These are phyloP conservation scores for Ramalina peruviana DNA, from an alignment of 495 filamentous ascomycete genomes.

Conservation along the genomic window DNA sequence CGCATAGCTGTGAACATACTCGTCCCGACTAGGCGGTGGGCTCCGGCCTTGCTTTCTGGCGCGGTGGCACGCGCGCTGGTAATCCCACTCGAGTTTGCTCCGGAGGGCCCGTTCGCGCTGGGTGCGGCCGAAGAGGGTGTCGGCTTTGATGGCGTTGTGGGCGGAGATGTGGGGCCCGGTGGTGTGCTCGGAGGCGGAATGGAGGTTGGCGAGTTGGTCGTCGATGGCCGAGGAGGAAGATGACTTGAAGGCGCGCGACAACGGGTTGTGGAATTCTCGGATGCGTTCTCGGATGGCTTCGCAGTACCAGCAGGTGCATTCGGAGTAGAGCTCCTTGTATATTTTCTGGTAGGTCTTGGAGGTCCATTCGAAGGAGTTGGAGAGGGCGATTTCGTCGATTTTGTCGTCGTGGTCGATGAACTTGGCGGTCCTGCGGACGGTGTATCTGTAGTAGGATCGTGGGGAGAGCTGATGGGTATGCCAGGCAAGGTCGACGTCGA, in stretches of 20 bases:
- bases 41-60: conserved; percentile 44
- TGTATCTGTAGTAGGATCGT: conserved; percentile 44
- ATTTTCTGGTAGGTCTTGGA: conserved; percentile 49
- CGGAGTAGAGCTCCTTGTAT: conserved; percentile 53
- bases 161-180: conserved; percentile 22
- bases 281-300: conserved; percentile 65
- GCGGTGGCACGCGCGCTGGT: conserved; percentile 46
- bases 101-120: conserved; percentile 16
- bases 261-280: too few species aligned
- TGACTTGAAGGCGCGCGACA: conserved; percentile 11
- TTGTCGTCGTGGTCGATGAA: conserved; percentile 85
- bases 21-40: conserved; percentile 29
- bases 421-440: conserved; percentile 14
- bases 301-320: conserved; percentile 88
- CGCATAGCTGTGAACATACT: conserved; percentile 37
- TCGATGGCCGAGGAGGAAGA: conserved; percentile 17
- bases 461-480: conserved; percentile 52
- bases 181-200: conserved; percentile 25
- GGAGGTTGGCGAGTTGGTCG: conserved; percentile 38
- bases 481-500: conserved; percentile 85
- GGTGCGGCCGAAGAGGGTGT: background rate
- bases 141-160: conserved; percentile 7
- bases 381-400: conserved; percentile 49
- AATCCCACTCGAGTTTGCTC: conserved; percentile 41
- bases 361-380: conserved; percentile 60